Base-by-base conservation (phyloP, 371 early-diverging fungal species). In the Syncephalastrum contaminatum region DNA sequence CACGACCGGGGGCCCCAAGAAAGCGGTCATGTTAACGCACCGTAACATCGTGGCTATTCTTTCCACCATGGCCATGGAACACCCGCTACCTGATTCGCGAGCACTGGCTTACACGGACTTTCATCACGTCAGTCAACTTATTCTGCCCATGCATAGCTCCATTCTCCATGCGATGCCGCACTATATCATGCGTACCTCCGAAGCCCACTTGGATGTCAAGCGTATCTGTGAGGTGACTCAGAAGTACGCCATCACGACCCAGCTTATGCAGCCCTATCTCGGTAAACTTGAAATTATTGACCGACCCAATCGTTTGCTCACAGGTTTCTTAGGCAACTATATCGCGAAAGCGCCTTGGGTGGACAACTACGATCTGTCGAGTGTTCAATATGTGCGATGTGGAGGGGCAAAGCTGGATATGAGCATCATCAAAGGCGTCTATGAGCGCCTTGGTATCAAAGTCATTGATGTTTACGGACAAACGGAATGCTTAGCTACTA, bases 181-280 rank as follows among this genome's bases (percentile, higher is more conserved):
- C 1, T 72, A 86, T 18, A 67, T 90, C 27, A 63, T 89, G 58
- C 36, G 36, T 12, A 30, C 36, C 12, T 8, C 36, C 36, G 36
- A 30, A 30, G 80, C 82, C 30, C 81, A 82, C 44, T 91, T 90
- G 65, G 87, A 88, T 52, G 70, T 88, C 13, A 64, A 43, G 1
- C 48, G 51, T 4, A 86, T 85, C 50, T 83, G 92, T 51, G 53
- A 67, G 45, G 59, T 75, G 8, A 67, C 92, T 21, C 75, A 85
- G 54, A 64, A 62, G 1, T 62, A 86, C 67, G 76, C 79, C 45
- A 80, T 90, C 48, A 80, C 83, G 3, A 12, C 93, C 95, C 1
- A 87, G 93, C 53, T 62, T 83, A 27, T 85, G 82, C 39, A 94
- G 89, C 22, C 97, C 94, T 15, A 94, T 95, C 5, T 94, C 95